phyloP scores from a whole-genome alignment of 768 basidiomycete genomes.

The Kwoniella botswanensis region DNA sequence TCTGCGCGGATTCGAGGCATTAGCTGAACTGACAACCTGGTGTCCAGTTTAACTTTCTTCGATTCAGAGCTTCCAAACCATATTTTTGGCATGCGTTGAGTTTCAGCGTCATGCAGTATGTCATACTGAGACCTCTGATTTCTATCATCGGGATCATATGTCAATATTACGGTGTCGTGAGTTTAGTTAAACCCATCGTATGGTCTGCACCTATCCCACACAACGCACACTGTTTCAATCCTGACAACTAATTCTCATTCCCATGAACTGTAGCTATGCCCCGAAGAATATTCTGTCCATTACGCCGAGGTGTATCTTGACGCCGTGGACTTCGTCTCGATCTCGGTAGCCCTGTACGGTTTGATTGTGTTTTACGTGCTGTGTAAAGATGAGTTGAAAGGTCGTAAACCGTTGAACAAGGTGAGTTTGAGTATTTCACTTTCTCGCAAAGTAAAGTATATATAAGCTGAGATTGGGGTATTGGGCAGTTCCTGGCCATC shows the following conservation, averaged over 20 bases:
- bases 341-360: slow-evolving; percentile 87
- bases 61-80: slow-evolving; percentile 62
- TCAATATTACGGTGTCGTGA: slow-evolving; percentile 65
- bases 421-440: slow-evolving; percentile 11
- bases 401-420: slow-evolving; percentile 77
- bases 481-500: slow-evolving; percentile 70
- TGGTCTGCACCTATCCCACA: not conserved
- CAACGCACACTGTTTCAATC: not conserved
- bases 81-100: slow-evolving; percentile 73
- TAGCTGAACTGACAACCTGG: not conserved
- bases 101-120: slow-evolving; percentile 90
- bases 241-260: not conserved
- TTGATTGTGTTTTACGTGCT: slow-evolving; percentile 81
- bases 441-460: not conserved
- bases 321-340: slow-evolving; percentile 77
- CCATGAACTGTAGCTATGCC: slow-evolving; percentile 31
- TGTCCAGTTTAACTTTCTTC: slow-evolving; percentile 75
- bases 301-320: slow-evolving; percentile 57
- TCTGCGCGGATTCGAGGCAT: not conserved
- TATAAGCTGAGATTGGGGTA: not conserved
- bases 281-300: slow-evolving; percentile 39
- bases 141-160: slow-evolving; percentile 82
- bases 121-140: slow-evolving; percentile 70
- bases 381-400: slow-evolving; percentile 76
- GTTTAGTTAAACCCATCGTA: slow-evolving; percentile 3